Percentiles rank a stretch among this genome's conserved stretches.
Conservation (phyloP, 352 stramenopile genomes). For the Globisporangium iwayamae region DNA sequence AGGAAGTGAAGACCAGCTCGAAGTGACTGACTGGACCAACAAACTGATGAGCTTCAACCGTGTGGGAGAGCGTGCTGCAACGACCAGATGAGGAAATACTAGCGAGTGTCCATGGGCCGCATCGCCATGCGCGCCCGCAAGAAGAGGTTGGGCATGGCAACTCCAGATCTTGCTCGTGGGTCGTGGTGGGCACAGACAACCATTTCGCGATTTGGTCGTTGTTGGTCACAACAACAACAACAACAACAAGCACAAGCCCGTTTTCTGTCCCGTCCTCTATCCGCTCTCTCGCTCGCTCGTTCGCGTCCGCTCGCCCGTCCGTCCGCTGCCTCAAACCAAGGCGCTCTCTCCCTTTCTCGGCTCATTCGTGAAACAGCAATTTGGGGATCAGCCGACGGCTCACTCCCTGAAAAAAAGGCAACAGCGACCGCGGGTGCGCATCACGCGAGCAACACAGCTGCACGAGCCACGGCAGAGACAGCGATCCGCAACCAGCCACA, state of each 20-base stretch:
- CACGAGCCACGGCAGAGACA: background rate
- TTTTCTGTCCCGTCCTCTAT: constrained; percentile 2
- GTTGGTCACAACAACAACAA: background rate
- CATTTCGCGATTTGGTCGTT: constrained; percentile 6
- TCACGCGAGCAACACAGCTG: background rate
- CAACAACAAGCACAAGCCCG: background rate
- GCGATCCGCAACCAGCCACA: background rate
- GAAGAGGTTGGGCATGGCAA: background rate
- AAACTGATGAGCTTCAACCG: background rate
- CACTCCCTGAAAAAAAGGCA: background rate
- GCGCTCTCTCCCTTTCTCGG: background rate
- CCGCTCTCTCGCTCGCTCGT: background rate
- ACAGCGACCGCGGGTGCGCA: background rate
- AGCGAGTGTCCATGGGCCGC: background rate
- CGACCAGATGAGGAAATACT: background rate
- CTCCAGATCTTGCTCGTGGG: background rate
- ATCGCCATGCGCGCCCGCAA: background rate
- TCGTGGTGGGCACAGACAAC: background rate
- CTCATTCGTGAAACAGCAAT: too few species aligned
- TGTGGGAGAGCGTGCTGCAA: background rate
- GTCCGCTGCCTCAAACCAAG: background rate
- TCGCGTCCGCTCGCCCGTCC: background rate
- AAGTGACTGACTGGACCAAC: background rate
- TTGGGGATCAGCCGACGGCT: too few species aligned
- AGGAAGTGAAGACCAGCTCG: constrained; percentile 1